Percentiles rank a stretch among this genome's conserved stretches.
Conservation (phyloP, 441 rosid genomes). For the Theobroma grandiflorum region DNA sequence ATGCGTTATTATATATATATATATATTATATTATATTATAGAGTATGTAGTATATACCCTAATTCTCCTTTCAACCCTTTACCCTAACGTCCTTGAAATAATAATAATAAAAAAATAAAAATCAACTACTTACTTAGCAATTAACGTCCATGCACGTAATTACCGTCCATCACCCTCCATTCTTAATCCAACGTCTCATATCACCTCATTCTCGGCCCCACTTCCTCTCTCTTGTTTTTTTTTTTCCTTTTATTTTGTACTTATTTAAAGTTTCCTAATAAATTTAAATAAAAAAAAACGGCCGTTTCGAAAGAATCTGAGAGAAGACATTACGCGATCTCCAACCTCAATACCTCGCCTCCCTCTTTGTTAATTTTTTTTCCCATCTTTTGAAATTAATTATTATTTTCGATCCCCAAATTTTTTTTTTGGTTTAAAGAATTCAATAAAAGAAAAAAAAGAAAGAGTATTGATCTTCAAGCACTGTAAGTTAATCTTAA, state of each 20-base stretch:
- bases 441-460: background rate
- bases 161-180: slow-evolving; percentile 21
- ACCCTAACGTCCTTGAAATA: background rate
- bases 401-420: slow-evolving; percentile 17
- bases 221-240: background rate
- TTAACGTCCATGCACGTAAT: slow-evolving; percentile 26
- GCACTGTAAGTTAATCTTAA: slow-evolving; percentile 17
- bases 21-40: no score
- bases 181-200: slow-evolving; percentile 29
- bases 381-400: background rate
- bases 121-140: background rate
- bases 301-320: slow-evolving; percentile 37
- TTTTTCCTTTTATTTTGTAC: background rate
- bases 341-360: slow-evolving; percentile 1
- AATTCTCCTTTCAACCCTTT: background rate
- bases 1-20: no score
- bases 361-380: background rate
- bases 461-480: slow-evolving; percentile 19
- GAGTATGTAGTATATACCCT: no score
- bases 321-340: slow-evolving; percentile 37
- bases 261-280: background rate
- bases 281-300: background rate
- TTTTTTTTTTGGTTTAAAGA: no score
- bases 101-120: background rate
- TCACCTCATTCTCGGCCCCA: background rate